Conservation (phyloP, 164 flowering plant genomes). For the Macadamia tetraphylla region DNA sequence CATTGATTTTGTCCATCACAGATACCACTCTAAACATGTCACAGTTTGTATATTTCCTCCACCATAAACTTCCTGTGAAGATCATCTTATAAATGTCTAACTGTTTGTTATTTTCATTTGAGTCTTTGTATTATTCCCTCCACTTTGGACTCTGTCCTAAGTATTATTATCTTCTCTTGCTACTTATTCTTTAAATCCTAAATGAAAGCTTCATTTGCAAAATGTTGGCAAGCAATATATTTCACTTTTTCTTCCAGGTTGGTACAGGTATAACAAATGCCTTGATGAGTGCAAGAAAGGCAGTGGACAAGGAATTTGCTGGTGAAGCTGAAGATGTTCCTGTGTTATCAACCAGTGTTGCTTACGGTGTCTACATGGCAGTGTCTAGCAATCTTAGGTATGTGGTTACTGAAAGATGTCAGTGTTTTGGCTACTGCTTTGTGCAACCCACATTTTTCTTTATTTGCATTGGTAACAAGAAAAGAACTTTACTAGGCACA, state of each 20-base stretch:
- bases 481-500: too few species aligned
- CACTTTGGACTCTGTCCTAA: too few species aligned
- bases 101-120: too few species aligned
- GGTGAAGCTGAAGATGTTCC: constrained; percentile 83
- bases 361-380: constrained; percentile 96
- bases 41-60: too few species aligned
- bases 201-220: not conserved
- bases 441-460: too few species aligned
- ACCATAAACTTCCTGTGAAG: too few species aligned
- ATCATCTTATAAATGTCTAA: too few species aligned
- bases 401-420: constrained; percentile 2
- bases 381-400: constrained; percentile 97
- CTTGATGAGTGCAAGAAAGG: constrained; percentile 69
- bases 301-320: constrained; percentile 58
- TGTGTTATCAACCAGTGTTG: constrained; percentile 75
- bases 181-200: not conserved
- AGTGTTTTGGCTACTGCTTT: not conserved
- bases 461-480: too few species aligned
- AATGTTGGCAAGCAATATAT: not conserved
- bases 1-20: too few species aligned
- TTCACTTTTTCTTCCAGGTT: constrained; percentile 40
- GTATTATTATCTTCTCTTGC: too few species aligned
- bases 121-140: too few species aligned
- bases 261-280: constrained; percentile 85
- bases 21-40: too few species aligned